Evolutionary conservation across 345 rosid species (phyloP).

Genomic region (Luvunga scandens): DNA sequence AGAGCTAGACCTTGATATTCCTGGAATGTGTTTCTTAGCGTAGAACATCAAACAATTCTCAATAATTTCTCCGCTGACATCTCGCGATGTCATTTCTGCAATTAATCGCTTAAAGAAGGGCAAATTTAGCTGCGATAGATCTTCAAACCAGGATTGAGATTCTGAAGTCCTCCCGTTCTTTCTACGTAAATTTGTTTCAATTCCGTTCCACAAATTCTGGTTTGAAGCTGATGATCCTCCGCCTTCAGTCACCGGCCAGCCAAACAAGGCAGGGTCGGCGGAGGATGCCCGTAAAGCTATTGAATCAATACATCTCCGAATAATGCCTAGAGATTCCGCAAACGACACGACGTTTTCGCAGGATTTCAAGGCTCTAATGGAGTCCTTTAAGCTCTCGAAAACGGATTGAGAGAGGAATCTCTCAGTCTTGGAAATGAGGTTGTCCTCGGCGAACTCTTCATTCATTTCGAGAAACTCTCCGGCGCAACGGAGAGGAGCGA

Average conservation of each 20-base stretch:
- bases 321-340: constrained; percentile 60
- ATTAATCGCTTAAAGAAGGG: constrained; percentile 59
- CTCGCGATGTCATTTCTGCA: constrained; percentile 51
- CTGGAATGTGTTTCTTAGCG: constrained; percentile 81
- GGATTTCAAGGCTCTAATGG: constrained; percentile 72
- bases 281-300: constrained; percentile 63
- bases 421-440: constrained; percentile 69
- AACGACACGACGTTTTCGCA: constrained; percentile 55
- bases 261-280: constrained; percentile 69
- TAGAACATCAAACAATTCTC: constrained; percentile 82
- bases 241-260: constrained; percentile 82
- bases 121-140: constrained; percentile 54
- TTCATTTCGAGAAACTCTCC: constrained; percentile 88
- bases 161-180: constrained; percentile 34
- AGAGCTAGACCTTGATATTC: constrained; percentile 58
- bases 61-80: constrained; percentile 54
- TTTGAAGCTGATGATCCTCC: constrained; percentile 19
- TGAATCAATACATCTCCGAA: constrained; percentile 63
- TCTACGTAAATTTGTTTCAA: constrained; percentile 43
- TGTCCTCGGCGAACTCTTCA: constrained; percentile 76
- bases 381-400: constrained; percentile 64
- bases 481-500: constrained; percentile 84
- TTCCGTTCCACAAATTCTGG: constrained; percentile 51
- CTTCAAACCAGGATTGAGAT: constrained; percentile 60
- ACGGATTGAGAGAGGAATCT: constrained; percentile 64